A percentile compares a stretch with the other conserved stretches of the same genome.
Evolutionary conservation across 139 green algal genomes (phyloP).

Genomic region (Yamagishiella unicocca): DNA sequence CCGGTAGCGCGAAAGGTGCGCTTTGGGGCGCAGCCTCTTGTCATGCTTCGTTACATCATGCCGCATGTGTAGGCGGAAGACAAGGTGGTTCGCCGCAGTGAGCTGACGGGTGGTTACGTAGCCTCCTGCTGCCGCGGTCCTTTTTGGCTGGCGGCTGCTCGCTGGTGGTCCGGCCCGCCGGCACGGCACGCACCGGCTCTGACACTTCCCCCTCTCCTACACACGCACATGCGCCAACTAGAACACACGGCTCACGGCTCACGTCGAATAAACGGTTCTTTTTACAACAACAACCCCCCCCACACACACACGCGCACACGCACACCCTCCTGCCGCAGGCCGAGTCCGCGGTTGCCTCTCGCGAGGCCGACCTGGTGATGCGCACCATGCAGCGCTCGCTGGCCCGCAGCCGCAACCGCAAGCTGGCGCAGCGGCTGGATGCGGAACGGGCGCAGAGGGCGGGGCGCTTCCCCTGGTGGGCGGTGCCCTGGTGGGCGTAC

Average conservation of each 20-base stretch:
- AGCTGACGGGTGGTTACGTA: neutral
- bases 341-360: neutral
- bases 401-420: neutral
- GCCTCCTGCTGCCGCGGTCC: neutral
- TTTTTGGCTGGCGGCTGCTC: too few relatives aligned
- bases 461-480: neutral
- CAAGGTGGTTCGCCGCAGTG: neutral
- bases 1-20: neutral
- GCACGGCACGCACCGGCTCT: too few relatives aligned
- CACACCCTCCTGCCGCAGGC: neutral
- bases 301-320: neutral
- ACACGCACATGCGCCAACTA: neutral
- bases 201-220: neutral
- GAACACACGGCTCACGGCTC: neutral
- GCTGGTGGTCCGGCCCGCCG: too few relatives aligned
- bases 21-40: neutral
- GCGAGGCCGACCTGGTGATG: slow-evolving; percentile 38
- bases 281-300: neutral
- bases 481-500: slow-evolving; percentile 58
- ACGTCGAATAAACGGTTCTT: neutral
- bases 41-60: neutral
- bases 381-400: slow-evolving; percentile 39
- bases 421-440: slow-evolving; percentile 4
- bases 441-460: neutral
- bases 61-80: neutral